Evolutionary conservation across 192 early-diverging fungal species (phyloP).

Genomic region (Coemansia sp.): DNA sequence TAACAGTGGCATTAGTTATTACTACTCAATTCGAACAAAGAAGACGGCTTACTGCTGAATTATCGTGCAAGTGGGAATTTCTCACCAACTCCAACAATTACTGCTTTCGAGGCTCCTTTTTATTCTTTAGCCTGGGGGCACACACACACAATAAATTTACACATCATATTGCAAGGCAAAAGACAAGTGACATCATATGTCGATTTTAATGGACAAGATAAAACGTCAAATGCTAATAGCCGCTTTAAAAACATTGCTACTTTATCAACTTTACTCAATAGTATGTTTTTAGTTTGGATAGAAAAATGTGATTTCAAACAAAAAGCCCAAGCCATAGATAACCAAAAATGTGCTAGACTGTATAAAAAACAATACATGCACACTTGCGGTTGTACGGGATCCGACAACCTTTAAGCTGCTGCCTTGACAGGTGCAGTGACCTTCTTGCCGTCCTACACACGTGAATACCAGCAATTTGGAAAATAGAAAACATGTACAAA

Average conservation of each 20-base stretch:
- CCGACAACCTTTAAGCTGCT: slow-evolving; percentile 22
- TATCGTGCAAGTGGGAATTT: not conserved
- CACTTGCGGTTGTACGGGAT: not conserved
- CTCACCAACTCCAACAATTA: not conserved
- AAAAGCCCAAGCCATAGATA: not conserved
- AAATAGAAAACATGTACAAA: slow-evolving; percentile 11
- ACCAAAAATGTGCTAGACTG: slow-evolving; percentile 8
- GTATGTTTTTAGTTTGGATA: not conserved
- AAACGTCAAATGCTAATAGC: not conserved
- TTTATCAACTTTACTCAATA: no score
- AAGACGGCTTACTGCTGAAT: not conserved
- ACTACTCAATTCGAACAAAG: no score
- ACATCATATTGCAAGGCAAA: no score
- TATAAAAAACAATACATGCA: slow-evolving; percentile 7
- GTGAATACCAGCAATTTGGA: not conserved
- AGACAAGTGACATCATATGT: no score
- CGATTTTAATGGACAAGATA: not conserved
- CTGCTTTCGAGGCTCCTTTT: no score
- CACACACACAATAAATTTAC: no score
- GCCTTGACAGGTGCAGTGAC: slow-evolving; percentile 41
- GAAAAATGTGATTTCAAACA: slow-evolving; percentile 6
- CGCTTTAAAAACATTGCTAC: no score
- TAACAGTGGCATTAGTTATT: no score
- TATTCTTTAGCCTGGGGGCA: no score
- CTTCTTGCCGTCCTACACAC: slow-evolving; percentile 63